Evolutionary conservation across 2,329 filamentous ascomycete genomes (phyloP).

Genomic region (Penicillium aurantiogriseum): DNA sequence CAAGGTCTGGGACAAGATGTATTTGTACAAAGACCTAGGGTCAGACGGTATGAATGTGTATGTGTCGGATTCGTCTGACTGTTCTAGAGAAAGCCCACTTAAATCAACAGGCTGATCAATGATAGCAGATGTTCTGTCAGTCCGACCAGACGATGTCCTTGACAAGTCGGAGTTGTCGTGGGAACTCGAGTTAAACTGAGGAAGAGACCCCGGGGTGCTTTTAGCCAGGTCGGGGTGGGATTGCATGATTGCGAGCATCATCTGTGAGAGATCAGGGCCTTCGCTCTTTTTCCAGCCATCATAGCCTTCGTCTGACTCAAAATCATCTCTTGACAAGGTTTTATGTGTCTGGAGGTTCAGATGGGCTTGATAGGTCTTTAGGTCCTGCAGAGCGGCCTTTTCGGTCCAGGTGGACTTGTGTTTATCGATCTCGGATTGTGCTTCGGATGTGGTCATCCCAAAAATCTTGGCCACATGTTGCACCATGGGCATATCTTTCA

Average conservation of each 20-base stretch:
- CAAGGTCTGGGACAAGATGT: conserved; percentile 75
- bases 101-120: conserved; percentile 64
- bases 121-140: conserved; percentile 52
- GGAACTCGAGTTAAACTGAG: conserved; percentile 51
- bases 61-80: conserved; percentile 51
- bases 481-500: conserved; percentile 96
- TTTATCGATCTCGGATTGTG: conserved; percentile 82
- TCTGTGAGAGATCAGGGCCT: conserved; percentile 78
- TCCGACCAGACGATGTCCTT: conserved; percentile 46
- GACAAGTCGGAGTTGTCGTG: conserved; percentile 47
- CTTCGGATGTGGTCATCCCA: conserved; percentile 71
- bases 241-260: conserved; percentile 88
- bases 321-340: conserved; percentile 79
- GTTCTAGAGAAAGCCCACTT: conserved; percentile 60
- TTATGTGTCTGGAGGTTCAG: conserved; percentile 75
- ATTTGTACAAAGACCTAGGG: conserved; percentile 76
- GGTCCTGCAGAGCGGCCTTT: conserved; percentile 81
- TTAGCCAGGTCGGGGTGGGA: conserved; percentile 83
- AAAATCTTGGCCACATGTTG: conserved; percentile 85
- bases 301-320: conserved; percentile 85
- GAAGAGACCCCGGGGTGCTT: conserved; percentile 62
- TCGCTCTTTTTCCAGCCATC: conserved; percentile 91
- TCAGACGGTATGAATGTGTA: conserved; percentile 91
- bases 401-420: conserved; percentile 84
- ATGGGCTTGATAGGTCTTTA: conserved; percentile 90